Base-by-base conservation (phyloP, 805 yeast species). In the Wickerhamomyces strasburgensis region DNA sequence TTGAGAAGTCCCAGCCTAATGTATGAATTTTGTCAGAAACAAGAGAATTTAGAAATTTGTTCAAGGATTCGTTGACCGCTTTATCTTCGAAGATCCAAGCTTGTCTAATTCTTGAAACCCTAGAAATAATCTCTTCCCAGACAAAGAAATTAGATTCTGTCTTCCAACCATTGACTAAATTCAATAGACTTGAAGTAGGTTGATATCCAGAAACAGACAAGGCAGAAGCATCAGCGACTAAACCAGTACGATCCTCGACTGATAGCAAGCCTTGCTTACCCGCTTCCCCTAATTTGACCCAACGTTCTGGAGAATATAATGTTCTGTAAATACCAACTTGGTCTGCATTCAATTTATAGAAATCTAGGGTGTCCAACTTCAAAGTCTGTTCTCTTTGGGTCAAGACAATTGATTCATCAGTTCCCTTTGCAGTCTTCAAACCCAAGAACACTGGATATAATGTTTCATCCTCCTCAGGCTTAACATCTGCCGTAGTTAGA, bases 301-400 rank as follows among this genome's bases (percentile, higher is more conserved):
- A 79, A 58, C 89, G 77, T 33, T 72, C 79, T 29, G 78, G 70
- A 13, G 81, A 61, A 59, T 84, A 84, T 30, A 79, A 75, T 29
- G 88, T 81, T 49, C 89, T 72, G 61, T 78, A 84, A 38, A 84
- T 74, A 56, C 93, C 90, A 19, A 80, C 70, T 60, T 77, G 86
- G 45, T 81, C 79, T 40, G 76, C 79, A 57, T 85, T 85, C 46
- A 83, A 64, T 64, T 84, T 84, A 66, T 70, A 79, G 57, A 80
- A 81, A 33, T 60, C 65, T 31, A 59, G 31, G 16, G 66, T 65
- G 7, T 69, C 67, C 32, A 82, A 52, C 27, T 64, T 61, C 44
- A 81, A 43, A 6, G 71, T 54, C 28, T 58, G 62, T 36, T 64
- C 65, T 54, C 82, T 75, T 35, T 63, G 61, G 48, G 70, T 68